Evolutionary conservation across 441 rosid species (phyloP).

Genomic region (Arabidopsis lyrata): DNA sequence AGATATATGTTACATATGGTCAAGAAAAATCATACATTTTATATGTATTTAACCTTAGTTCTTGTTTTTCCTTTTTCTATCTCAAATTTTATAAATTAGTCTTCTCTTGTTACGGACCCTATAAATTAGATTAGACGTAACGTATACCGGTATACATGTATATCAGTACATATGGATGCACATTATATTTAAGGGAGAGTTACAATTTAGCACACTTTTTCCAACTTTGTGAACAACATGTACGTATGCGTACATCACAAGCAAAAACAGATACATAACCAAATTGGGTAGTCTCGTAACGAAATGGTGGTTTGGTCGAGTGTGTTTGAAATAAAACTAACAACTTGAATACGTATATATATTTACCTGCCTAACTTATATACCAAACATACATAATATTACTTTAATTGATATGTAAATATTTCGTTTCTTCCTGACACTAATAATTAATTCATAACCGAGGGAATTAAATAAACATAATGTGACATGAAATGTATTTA

Average conservation of each 20-base stretch:
- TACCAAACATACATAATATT: conserved; percentile 17
- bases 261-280: conserved; percentile 19
- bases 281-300: conserved; percentile 38
- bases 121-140: conserved; percentile 1
- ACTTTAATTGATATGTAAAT: neutral
- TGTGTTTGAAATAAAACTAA: conserved; percentile 28
- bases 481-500: too few species aligned
- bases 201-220: too few species aligned
- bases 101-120: conserved; percentile 6
- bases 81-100: neutral
- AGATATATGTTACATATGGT: too few species aligned
- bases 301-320: conserved; percentile 33
- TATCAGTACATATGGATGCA: conserved; percentile 6
- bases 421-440: too few species aligned
- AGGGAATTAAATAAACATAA: too few species aligned
- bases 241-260: conserved; percentile 21
- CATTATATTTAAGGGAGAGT: too few species aligned
- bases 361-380: conserved; percentile 17
- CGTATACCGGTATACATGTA: neutral
- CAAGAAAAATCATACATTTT: neutral
- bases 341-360: conserved; percentile 4
- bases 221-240: too few species aligned
- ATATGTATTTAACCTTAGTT: neutral
- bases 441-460: too few species aligned
- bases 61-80: conserved; percentile 6